A percentile compares a stretch with the other conserved stretches of the same genome.
Evolutionary conservation across 2,329 filamentous ascomycete species (phyloP).

Genomic region (Trichophyton simii): DNA sequence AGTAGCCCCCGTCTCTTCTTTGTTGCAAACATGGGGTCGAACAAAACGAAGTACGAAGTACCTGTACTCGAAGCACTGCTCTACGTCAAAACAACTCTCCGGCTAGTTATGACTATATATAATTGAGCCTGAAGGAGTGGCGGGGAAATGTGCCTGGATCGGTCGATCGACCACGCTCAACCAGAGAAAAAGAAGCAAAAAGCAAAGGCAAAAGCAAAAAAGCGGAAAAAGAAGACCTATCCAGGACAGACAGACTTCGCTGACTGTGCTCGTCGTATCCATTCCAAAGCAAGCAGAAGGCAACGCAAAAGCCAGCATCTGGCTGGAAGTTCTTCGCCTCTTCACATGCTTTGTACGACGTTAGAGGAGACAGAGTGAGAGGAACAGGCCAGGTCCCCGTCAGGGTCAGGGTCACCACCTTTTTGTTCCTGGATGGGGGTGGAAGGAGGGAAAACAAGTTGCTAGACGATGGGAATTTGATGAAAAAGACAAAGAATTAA

Average conservation of each 20-base stretch:
- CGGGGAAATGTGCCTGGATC: background rate
- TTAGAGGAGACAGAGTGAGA: background rate
- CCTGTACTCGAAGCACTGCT: background rate
- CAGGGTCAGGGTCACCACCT: background rate
- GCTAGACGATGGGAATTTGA: background rate
- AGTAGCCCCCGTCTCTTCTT: background rate
- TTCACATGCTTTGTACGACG: background rate
- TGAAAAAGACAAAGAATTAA: background rate
- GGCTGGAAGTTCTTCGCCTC: background rate
- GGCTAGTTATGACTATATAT: background rate
- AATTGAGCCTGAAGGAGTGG: background rate
- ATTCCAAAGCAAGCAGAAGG: background rate
- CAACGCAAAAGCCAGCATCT: no score
- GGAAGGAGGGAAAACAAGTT: background rate
- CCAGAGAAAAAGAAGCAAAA: background rate
- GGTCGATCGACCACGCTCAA: background rate
- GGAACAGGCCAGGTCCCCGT: background rate
- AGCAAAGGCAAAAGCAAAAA: background rate
- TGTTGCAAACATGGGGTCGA: background rate
- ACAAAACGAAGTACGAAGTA: background rate
- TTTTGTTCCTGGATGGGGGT: background rate
- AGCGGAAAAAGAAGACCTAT: background rate
- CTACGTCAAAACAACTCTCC: background rate
- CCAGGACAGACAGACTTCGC: background rate
- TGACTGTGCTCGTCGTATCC: background rate